These are phyloP conservation scores for Apiotrichum mycotoxinovorans DNA, from an alignment of 1,284 basidiomycete genomes.

Conservation along the genomic window DNA sequence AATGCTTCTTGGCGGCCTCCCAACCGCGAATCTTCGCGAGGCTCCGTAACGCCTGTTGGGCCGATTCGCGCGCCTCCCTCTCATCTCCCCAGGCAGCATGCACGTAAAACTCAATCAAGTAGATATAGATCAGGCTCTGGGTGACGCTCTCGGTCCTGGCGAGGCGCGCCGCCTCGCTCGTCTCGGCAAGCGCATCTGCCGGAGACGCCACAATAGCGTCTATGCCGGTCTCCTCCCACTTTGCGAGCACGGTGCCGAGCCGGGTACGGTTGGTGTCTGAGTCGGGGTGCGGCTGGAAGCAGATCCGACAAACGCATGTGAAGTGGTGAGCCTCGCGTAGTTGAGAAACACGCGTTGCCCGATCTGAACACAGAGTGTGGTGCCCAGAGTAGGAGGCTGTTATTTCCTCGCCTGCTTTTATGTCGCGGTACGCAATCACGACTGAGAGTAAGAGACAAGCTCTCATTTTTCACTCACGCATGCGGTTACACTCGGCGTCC, in stretches of 20 bases:
- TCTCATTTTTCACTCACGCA: neutral
- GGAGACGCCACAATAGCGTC: neutral
- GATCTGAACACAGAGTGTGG: neutral
- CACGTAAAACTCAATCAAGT: neutral
- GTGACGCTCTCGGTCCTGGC: neutral
- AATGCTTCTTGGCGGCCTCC: neutral
- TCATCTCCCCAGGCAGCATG: neutral
- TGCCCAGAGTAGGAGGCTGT: slow-evolving; percentile 11
- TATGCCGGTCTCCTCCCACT: slow-evolving; percentile 41
- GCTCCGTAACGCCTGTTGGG: neutral
- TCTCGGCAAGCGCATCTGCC: neutral
- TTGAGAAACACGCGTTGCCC: neutral
- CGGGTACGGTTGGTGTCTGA: slow-evolving; percentile 64
- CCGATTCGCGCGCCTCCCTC: no score
- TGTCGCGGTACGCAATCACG: slow-evolving; percentile 12
- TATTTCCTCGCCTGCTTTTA: slow-evolving; percentile 13
- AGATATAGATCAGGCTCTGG: neutral
- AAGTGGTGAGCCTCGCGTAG: neutral
- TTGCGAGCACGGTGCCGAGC: slow-evolving; percentile 76
- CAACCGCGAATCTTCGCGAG: neutral
- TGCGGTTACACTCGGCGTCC: slow-evolving; percentile 17
- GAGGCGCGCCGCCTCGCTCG: neutral
- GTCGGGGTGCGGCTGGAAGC: slow-evolving; percentile 31
- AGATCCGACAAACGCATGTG: neutral
- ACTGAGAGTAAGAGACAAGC: slow-evolving; percentile 5